phyloP scores from a whole-genome alignment of 208 protist species.

The Trypanosoma rangeli region DNA sequence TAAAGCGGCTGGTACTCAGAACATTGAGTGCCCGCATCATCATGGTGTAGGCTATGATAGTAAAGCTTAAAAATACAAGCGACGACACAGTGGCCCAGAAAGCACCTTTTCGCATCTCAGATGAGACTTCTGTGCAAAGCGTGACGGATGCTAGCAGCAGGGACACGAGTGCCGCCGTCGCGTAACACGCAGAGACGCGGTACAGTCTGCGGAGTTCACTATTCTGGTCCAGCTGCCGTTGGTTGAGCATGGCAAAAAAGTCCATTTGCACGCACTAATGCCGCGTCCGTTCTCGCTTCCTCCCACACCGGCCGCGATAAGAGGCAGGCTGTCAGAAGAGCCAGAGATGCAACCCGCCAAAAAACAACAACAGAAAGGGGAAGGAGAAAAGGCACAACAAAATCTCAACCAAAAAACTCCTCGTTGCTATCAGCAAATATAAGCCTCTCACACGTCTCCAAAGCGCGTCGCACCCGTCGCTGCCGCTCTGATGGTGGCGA shows the following conservation, averaged over 20 bases:
- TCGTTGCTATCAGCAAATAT: too few relatives aligned
- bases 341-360: neutral
- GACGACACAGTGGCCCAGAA: neutral
- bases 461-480: neutral
- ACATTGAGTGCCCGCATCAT: conserved; percentile 33
- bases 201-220: conserved; percentile 35
- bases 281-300: neutral
- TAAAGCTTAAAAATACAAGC: conserved; percentile 23
- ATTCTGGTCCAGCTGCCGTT: conserved; percentile 35
- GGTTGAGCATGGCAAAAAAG: conserved; percentile 42
- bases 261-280: conserved; percentile 29
- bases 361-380: neutral
- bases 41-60: conserved; percentile 14
- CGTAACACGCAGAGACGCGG: conserved; percentile 28
- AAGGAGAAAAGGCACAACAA: too few relatives aligned
- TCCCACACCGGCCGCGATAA: neutral
- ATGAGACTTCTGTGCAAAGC: neutral
- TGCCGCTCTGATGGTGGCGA: neutral
- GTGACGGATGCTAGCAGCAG: conserved; percentile 18
- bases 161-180: conserved; percentile 8
- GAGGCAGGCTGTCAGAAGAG: neutral
- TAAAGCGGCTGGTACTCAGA: conserved; percentile 37
- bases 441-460: too few relatives aligned
- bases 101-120: neutral
- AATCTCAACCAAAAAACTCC: neutral